Evolutionary conservation across 805 yeast species (phyloP).

Genomic region (Kockiozyma suomiensis): DNA sequence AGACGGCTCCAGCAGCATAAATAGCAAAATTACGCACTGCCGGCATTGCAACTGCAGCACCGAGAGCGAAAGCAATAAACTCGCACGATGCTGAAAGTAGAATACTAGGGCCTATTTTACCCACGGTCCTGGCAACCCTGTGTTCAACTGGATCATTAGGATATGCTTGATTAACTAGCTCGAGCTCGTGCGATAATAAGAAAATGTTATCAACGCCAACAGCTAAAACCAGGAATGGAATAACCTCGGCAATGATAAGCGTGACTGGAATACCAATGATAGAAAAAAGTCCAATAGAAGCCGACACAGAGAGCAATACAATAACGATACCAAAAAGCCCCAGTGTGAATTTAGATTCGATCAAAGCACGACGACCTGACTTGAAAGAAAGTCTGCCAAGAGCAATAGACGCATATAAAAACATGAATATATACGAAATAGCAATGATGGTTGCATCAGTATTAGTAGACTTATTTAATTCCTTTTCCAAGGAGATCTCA

Average conservation of each 20-base stretch:
- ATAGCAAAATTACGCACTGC: slow-evolving; percentile 93
- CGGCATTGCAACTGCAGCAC: slow-evolving; percentile 87
- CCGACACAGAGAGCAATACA: slow-evolving; percentile 75
- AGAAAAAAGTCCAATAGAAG: slow-evolving; percentile 83
- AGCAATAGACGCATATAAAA: slow-evolving; percentile 81
- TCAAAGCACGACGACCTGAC: slow-evolving; percentile 33
- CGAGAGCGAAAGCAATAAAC: slow-evolving; percentile 74
- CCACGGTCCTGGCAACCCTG: slow-evolving; percentile 65
- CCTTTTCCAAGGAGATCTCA: slow-evolving; percentile 81
- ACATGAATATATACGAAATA: slow-evolving; percentile 82
- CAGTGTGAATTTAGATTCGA: slow-evolving; percentile 65
- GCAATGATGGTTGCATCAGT: slow-evolving; percentile 73
- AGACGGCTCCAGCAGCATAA: slow-evolving; percentile 84
- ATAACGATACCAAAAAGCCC: slow-evolving; percentile 85
- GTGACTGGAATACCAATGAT: slow-evolving; percentile 81
- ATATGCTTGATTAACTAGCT: slow-evolving; percentile 52
- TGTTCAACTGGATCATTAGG: slow-evolving; percentile 56
- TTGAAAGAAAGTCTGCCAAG: slow-evolving; percentile 44
- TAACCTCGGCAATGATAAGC: slow-evolving; percentile 91
- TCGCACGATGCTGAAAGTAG: slow-evolving; percentile 76
- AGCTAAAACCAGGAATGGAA: slow-evolving; percentile 89
- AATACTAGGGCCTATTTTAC: slow-evolving; percentile 85
- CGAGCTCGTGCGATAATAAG: slow-evolving; percentile 77
- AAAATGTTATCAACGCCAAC: slow-evolving; percentile 96
- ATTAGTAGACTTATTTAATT: slow-evolving; percentile 76